phyloP scores from a whole-genome alignment of 2,329 filamentous ascomycete species.

The Aspergillus fischeri region DNA sequence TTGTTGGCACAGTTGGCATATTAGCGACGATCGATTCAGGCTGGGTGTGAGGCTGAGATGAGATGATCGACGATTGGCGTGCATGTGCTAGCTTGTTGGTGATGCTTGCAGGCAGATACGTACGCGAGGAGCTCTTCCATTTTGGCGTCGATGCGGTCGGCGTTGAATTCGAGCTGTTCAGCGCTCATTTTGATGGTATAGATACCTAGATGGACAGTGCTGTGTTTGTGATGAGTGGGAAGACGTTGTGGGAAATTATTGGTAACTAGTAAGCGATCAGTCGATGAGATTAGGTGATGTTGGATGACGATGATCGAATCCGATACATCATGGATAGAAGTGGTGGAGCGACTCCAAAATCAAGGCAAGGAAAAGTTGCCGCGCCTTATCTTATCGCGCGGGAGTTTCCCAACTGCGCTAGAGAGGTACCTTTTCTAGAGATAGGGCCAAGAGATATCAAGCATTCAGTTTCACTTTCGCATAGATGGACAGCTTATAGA shows the following conservation, averaged over 20 bases:
- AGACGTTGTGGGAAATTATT: neutral
- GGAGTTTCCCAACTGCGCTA: neutral
- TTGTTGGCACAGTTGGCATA: neutral
- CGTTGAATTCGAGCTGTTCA: conserved; percentile 10
- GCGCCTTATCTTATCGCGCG: neutral
- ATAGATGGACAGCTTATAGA: neutral
- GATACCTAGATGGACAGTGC: neutral
- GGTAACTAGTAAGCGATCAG: neutral
- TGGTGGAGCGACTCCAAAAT: neutral
- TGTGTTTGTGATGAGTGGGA: neutral
- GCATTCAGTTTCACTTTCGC: neutral
- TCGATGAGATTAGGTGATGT: neutral
- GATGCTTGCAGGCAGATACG: conserved; percentile 3
- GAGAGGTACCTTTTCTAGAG: neutral
- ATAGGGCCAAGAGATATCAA: neutral
- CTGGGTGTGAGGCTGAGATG: too few species aligned
- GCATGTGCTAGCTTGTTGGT: too few species aligned
- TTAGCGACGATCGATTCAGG: neutral
- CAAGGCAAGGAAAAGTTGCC: neutral
- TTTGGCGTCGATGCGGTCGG: conserved; percentile 16
- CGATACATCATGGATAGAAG: neutral
- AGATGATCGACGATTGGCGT: too few species aligned
- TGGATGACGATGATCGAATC: neutral
- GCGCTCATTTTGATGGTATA: conserved; percentile 10
- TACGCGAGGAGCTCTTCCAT: conserved; percentile 27